Evolutionary conservation across 768 basidiomycete genomes (phyloP).

Genomic region (Termitomyces titanicus): DNA sequence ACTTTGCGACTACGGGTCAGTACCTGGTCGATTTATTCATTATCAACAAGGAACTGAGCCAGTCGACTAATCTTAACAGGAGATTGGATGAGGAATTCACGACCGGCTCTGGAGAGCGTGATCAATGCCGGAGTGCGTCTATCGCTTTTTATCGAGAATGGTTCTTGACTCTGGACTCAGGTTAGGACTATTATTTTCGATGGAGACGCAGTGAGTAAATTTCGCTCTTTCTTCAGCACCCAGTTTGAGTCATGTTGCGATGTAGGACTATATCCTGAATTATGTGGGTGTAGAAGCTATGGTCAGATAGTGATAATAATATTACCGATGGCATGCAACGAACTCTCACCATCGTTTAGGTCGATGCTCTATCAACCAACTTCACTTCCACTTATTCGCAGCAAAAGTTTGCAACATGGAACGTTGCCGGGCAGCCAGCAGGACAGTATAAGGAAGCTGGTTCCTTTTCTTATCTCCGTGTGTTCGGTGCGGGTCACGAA

Average conservation of each 20-base stretch:
- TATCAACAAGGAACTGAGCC: background rate
- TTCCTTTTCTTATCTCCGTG: slow-evolving; percentile 48
- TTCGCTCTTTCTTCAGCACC: background rate
- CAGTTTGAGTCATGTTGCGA: background rate
- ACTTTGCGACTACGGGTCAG: slow-evolving; percentile 45
- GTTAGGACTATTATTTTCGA: slow-evolving; percentile 46
- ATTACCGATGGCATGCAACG: background rate
- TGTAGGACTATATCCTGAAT: slow-evolving; percentile 49
- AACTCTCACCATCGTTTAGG: slow-evolving; percentile 21
- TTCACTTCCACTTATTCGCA: slow-evolving; percentile 36
- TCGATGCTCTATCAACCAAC: slow-evolving; percentile 41
- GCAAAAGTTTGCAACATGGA: slow-evolving; percentile 44
- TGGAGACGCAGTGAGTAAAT: slow-evolving; percentile 48
- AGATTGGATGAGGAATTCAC: slow-evolving; percentile 55
- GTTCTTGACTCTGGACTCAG: slow-evolving; percentile 12
- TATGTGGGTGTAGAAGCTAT: slow-evolving; percentile 53
- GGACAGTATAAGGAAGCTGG: slow-evolving; percentile 59
- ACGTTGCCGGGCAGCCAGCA: slow-evolving; percentile 43
- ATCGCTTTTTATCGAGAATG: background rate
- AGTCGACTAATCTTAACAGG: slow-evolving; percentile 23
- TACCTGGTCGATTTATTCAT: background rate
- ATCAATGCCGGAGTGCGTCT: slow-evolving; percentile 50
- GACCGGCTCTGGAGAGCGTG: slow-evolving; percentile 48
- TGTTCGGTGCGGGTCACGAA: slow-evolving; percentile 44
- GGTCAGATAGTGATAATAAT: slow-evolving; percentile 25